These are phyloP conservation scores for Leccinum uliginosum DNA, from an alignment of 768 basidiomycete genomes.

Conservation along the genomic window DNA sequence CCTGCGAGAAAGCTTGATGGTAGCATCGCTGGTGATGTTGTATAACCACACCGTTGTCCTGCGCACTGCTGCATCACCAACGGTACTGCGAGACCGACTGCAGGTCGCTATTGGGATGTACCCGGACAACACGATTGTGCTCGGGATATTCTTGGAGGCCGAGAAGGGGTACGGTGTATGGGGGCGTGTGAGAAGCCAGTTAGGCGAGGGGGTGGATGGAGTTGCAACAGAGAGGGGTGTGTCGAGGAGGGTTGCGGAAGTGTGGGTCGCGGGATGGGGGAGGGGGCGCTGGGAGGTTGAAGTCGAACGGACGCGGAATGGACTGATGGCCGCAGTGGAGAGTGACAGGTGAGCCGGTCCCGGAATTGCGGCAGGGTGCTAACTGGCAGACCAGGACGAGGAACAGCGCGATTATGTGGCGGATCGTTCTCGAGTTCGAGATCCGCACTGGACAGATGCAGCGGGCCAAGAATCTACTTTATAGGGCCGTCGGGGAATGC, in stretches of 20 bases:
- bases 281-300: conserved; percentile 66
- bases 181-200: conserved; percentile 59
- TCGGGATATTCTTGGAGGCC: conserved; percentile 72
- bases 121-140: conserved; percentile 65
- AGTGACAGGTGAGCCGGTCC: conserved; percentile 55
- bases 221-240: conserved; percentile 50
- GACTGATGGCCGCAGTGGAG: conserved; percentile 58
- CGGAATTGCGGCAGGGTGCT: background rate
- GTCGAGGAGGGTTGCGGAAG: conserved; percentile 56
- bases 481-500: conserved; percentile 70
- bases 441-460: conserved; percentile 54
- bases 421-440: conserved; percentile 74
- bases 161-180: conserved; percentile 77
- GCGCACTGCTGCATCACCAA: conserved; percentile 54
- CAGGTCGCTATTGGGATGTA: conserved; percentile 52
- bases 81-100: conserved; percentile 53
- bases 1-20: conserved; percentile 47
- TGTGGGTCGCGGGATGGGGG: conserved; percentile 82
- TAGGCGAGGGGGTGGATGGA: conserved; percentile 43
- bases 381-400: conserved; percentile 46
- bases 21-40: conserved; percentile 54
- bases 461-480: conserved; percentile 68
- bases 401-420: conserved; percentile 65
- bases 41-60: conserved; percentile 55
- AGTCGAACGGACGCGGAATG: conserved; percentile 63